A percentile compares a stretch with the other conserved stretches of the same genome.
Conservation (phyloP, 108 stramenopile species). For the Cyclotella kingstonii region DNA sequence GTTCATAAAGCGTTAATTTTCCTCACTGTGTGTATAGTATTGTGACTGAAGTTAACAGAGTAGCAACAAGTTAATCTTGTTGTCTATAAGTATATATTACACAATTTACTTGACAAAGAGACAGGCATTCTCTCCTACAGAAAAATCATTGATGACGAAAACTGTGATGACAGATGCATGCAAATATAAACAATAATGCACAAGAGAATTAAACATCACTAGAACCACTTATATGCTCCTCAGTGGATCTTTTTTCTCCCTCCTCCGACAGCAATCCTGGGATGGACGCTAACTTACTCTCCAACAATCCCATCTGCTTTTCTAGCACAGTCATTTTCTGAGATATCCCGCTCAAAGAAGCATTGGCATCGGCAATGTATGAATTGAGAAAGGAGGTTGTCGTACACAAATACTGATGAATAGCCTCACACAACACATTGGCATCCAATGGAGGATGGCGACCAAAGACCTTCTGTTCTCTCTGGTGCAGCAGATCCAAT, state of each 20-base stretch:
- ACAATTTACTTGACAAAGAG: no score
- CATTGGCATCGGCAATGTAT: slow-evolving; percentile 39
- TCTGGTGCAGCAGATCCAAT: slow-evolving; percentile 18
- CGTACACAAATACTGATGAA: slow-evolving; percentile 33
- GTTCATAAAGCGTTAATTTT: no score
- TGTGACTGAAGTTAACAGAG: no score
- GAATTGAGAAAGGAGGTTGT: slow-evolving; percentile 40
- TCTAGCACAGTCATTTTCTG: slow-evolving; percentile 35
- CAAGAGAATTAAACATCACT: no score
- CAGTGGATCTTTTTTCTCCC: not conserved
- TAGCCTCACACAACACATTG: slow-evolving; percentile 27
- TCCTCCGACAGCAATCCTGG: slow-evolving; percentile 22
- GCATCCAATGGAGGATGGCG: slow-evolving; percentile 26
- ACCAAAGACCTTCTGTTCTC: slow-evolving; percentile 32
- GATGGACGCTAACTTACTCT: slow-evolving; percentile 28
- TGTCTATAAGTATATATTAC: no score
- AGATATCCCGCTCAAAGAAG: slow-evolving; percentile 22
- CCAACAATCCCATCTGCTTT: slow-evolving; percentile 37
- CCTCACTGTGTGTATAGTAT: no score
- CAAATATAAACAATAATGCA: no score
- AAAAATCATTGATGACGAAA: no score
- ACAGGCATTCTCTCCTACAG: no score
- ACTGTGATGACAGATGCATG: no score
- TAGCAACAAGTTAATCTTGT: no score
- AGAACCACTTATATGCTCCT: not conserved